phyloP scores from a whole-genome alignment of 2,329 filamentous ascomycete species.

The Fusarium sp. region DNA sequence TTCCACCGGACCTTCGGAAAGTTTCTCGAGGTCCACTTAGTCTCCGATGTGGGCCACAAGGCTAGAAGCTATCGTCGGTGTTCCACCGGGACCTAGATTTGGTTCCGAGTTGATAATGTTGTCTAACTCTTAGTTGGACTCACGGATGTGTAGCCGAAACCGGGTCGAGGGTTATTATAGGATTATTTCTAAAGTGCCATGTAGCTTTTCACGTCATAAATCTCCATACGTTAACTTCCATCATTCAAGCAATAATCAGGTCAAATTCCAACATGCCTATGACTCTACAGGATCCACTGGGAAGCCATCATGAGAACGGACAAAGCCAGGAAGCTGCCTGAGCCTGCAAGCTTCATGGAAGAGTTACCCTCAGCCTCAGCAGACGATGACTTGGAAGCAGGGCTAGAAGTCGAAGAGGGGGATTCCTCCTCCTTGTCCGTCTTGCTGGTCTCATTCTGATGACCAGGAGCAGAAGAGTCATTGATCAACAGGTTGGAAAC shows the following conservation, averaged over 20 bases:
- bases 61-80: neutral
- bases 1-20: neutral
- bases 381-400: neutral
- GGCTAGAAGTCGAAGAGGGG: neutral
- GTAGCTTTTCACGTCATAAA: neutral
- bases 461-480: neutral
- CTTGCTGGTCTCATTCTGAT: neutral
- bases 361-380: neutral
- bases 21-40: neutral
- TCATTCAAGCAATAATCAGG: neutral
- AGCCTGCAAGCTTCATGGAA: neutral
- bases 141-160: neutral
- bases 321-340: neutral
- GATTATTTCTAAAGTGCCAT: fast-evolving
- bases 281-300: neutral
- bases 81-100: neutral
- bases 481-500: slow-evolving; percentile 15
- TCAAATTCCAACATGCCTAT: neutral
- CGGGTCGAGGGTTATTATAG: too few species aligned
- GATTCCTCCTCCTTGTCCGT: neutral
- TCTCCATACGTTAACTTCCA: neutral
- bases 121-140: neutral
- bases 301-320: neutral
- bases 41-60: neutral
- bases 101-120: neutral